Evolutionary conservation across 2,329 filamentous ascomycete species (phyloP).

Genomic region (Xylaria sp.): DNA sequence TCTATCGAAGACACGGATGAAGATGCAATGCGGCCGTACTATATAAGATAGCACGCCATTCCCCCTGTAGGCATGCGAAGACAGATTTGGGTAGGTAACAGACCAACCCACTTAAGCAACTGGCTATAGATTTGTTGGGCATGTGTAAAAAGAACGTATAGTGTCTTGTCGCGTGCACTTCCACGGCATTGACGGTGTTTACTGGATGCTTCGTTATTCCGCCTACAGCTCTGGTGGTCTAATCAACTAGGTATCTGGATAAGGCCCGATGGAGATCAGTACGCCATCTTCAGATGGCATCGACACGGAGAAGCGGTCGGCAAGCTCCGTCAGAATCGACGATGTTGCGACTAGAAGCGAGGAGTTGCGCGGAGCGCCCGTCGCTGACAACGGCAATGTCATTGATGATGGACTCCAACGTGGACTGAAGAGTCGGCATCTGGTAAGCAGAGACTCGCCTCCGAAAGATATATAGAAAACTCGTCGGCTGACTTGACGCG

Average conservation of each 20-base stretch:
- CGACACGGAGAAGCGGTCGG: constrained; percentile 29
- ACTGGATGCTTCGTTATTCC: not conserved
- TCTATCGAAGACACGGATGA: constrained; percentile 19
- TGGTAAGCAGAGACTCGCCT: constrained; percentile 36
- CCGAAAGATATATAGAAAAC: not conserved
- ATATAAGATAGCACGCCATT: constrained; percentile 10
- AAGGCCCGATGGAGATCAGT: constrained; percentile 17
- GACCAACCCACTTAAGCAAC: not conserved
- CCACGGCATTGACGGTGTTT: too few relatives aligned
- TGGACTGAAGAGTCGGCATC: constrained; percentile 46
- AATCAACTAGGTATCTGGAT: too few relatives aligned
- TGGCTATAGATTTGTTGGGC: too few relatives aligned
- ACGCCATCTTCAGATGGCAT: constrained; percentile 19
- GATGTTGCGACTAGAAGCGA: constrained; percentile 10
- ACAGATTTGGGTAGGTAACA: not conserved
- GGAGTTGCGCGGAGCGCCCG: constrained; percentile 18
- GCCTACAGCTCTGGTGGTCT: not conserved
- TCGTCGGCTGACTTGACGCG: not conserved
- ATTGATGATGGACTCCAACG: constrained; percentile 47
- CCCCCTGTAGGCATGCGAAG: constrained; percentile 3
- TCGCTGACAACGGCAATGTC: constrained; percentile 44
- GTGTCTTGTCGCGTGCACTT: not conserved
- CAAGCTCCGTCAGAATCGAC: constrained; percentile 27
- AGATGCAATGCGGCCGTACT: not conserved
- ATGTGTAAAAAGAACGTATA: not conserved